These are phyloP conservation scores for Taiozyma sp. DNA, from an alignment of 1,139 yeast species.

Conservation along the genomic window DNA sequence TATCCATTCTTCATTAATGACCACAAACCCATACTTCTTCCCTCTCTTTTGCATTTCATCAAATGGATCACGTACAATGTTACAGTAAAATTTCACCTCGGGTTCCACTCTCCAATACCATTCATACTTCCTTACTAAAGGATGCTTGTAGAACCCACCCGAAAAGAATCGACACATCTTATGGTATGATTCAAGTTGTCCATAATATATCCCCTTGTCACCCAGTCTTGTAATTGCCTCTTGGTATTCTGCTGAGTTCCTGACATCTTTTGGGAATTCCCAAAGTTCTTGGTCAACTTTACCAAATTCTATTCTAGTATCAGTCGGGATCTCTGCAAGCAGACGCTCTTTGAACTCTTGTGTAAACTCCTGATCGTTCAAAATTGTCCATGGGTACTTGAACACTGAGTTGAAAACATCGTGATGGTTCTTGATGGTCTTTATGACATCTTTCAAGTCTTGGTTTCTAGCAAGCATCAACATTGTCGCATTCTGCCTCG, in stretches of 20 bases:
- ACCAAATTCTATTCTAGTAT: conserved; percentile 55
- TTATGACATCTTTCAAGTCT: conserved; percentile 65
- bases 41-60: conserved; percentile 63
- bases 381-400: conserved; percentile 83
- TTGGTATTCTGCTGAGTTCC: conserved; percentile 27
- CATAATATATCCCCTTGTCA: conserved; percentile 77
- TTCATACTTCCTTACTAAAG: conserved; percentile 58
- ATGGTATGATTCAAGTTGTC: conserved; percentile 69
- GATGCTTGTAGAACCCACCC: conserved; percentile 74
- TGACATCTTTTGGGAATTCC: conserved; percentile 29
- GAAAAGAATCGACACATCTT: conserved; percentile 72
- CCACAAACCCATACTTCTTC: conserved; percentile 82
- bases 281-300: conserved; percentile 24
- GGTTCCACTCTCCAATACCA: conserved; percentile 98
- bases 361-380: conserved; percentile 73
- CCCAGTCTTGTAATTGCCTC: conserved; percentile 70
- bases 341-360: conserved; percentile 46
- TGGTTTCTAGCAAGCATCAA: conserved; percentile 78
- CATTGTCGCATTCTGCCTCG: conserved; percentile 58
- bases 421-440: conserved; percentile 69
- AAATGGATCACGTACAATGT: conserved; percentile 87
- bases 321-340: conserved; percentile 44
- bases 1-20: conserved; percentile 66
- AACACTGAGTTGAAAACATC: conserved; percentile 89
- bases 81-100: conserved; percentile 83